These are phyloP conservation scores for Solanum lignicaule DNA, from an alignment of 257 asterid species.

Conservation along the genomic window DNA sequence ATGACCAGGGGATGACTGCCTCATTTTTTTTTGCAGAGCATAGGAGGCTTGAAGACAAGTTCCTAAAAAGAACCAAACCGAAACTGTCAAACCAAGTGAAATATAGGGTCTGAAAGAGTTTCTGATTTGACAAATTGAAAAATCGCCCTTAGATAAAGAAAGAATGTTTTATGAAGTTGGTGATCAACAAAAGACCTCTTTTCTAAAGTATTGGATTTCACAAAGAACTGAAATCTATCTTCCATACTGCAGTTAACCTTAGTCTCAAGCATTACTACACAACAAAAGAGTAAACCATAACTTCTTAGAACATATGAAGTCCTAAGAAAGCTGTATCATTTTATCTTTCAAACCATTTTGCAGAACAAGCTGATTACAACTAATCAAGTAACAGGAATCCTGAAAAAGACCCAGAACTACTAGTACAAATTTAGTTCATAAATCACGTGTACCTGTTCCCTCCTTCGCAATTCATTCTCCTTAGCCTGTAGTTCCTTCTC, in stretches of 20 bases:
- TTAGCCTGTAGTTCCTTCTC: constrained; percentile 87
- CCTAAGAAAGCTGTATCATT: not conserved
- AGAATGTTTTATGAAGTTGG: not conserved
- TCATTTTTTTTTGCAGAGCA: not conserved
- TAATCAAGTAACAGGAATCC: not conserved
- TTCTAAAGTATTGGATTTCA: not conserved
- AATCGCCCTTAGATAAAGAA: not conserved
- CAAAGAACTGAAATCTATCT: not conserved
- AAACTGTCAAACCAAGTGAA: not conserved
- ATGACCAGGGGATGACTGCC: not conserved
- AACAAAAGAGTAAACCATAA: not conserved
- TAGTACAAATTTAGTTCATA: not conserved
- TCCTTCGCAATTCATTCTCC: constrained; percentile 79
- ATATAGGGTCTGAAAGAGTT: not conserved
- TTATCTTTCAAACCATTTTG: not conserved
- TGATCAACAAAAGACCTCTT: not conserved
- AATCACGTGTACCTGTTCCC: constrained; percentile 64
- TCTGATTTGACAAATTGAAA: not conserved
- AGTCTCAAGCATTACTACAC: not conserved
- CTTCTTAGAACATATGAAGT: not conserved
- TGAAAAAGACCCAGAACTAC: not conserved
- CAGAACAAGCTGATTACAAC: not conserved
- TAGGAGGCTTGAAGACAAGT: not conserved
- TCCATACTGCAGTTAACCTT: not conserved
- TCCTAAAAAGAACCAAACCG: not conserved